Conservation (phyloP, 345 rosid species). For the Populus pruinosa region DNA sequence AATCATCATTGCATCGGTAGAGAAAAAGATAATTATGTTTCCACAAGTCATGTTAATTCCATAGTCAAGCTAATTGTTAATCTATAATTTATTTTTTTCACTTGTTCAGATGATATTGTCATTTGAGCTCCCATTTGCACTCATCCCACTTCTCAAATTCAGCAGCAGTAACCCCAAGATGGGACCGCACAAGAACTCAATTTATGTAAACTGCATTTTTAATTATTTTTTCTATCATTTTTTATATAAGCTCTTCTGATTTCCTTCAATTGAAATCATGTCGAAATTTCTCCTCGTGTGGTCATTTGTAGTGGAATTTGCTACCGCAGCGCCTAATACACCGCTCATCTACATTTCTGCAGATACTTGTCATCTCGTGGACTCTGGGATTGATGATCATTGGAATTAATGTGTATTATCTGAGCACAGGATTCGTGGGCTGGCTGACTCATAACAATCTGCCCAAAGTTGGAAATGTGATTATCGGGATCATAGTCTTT, state of each 20-base stretch:
- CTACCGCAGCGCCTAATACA: too few species aligned
- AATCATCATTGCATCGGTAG: conserved; percentile 63
- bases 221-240: too few species aligned
- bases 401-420: conserved; percentile 62
- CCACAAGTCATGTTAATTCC: too few species aligned
- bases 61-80: too few species aligned
- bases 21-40: background rate
- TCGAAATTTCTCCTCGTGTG: too few species aligned
- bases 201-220: conserved; percentile 30
- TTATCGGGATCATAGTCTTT: conserved; percentile 50
- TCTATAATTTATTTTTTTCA: too few species aligned
- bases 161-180: conserved; percentile 60
- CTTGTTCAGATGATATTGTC: conserved; percentile 62
- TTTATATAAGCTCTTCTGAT: too few species aligned
- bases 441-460: conserved; percentile 47
- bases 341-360: background rate
- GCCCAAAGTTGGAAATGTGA: conserved; percentile 37
- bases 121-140: conserved; percentile 68
- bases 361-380: conserved; percentile 60
- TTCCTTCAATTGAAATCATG: background rate
- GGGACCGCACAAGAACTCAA: conserved; percentile 71
- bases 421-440: conserved; percentile 44
- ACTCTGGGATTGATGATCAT: conserved; percentile 43
- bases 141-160: conserved; percentile 67
- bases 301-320: too few species aligned